Evolutionary conservation across 805 yeast genomes (phyloP).

Genomic region (Ogataea populi-albae): DNA sequence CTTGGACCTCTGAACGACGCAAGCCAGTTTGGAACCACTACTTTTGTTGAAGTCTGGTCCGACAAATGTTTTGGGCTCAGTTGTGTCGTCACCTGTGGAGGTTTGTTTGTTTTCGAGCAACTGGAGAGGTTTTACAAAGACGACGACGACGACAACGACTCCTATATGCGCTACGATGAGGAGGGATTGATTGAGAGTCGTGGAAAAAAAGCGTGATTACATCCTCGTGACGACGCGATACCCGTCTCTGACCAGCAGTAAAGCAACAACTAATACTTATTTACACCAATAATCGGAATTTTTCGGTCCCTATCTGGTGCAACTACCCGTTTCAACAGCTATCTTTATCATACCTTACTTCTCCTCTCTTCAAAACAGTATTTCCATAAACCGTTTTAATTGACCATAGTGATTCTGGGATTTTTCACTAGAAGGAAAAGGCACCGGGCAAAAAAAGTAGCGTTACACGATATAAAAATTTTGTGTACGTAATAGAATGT

Average conservation of each 20-base stretch:
- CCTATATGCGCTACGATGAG: constrained; percentile 27
- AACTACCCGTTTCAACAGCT: no score
- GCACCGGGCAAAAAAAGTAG: no score
- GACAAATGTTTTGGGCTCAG: constrained; percentile 49
- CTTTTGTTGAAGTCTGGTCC: constrained; percentile 49
- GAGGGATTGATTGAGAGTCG: constrained; percentile 24
- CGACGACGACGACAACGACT: constrained; percentile 21
- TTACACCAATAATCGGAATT: no score
- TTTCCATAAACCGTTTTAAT: no score
- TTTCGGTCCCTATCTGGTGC: no score
- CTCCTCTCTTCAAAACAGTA: no score
- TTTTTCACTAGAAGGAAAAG: no score
- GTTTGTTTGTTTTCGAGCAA: constrained; percentile 25
- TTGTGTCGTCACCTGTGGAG: constrained; percentile 34
- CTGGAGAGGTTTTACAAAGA: constrained; percentile 22
- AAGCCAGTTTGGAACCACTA: constrained; percentile 27
- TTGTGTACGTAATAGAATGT: no score
- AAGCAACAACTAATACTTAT: not conserved
- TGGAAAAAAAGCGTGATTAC: constrained; percentile 9
- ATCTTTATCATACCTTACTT: no score
- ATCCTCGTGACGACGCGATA: constrained; percentile 13
- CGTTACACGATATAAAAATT: no score
- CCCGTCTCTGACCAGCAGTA: no score
- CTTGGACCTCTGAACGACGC: constrained; percentile 26
- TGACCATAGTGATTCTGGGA: no score